Evolutionary conservation across 2,329 filamentous ascomycete species (phyloP), one percentile per base, ranked within the genome.

Genomic region (Cladosporium sp.): DNA sequence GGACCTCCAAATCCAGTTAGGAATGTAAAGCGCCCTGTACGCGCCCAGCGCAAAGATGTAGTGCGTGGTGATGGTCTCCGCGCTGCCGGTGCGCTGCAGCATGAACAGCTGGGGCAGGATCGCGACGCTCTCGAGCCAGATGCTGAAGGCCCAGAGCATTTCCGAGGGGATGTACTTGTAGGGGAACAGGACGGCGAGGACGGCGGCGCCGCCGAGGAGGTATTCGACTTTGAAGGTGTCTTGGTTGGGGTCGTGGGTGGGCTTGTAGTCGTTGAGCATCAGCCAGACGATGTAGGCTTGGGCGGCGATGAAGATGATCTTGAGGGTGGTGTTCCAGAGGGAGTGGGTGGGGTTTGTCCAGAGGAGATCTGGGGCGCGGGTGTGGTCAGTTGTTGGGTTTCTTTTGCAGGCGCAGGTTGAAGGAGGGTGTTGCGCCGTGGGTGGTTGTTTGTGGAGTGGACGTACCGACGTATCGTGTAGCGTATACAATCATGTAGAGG

Each of bases 171-270:
- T 90, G 81, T 96, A 99, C 75, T 89, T 86, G 82, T 94, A 93
- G 1, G 95, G 93, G 73, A 96, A 91, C 32, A 97, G 74, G 66
- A 98, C 74, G 54, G 90, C 94, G 61, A 98, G 83, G 28, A 93
- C 82, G 15, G 89, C 88, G 68, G 92, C 91, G 64, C 90, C 92
- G 54, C 87, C 93, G 32, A 98, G 86, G 55, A 99, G 86, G 81
- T 98, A 99, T 79, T 97, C 91, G 57, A 98, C 92, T 73, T 93
- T 93, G 85, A 99, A 98, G 4, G 95, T 99, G 78, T 99, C 95
- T 77, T 96, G 88, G 77, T 96, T 97, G 64, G 94, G 92, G 77
- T 99, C 95, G 81, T 97, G 94, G 38, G 95, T 98, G 30, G 95
- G 94, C 81, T 96, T 96, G 87, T 95, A 99, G 75, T 94, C 92